Evolutionary conservation across 1,284 basidiomycete species (phyloP).

Genomic region (Apiotrichum siamense): DNA sequence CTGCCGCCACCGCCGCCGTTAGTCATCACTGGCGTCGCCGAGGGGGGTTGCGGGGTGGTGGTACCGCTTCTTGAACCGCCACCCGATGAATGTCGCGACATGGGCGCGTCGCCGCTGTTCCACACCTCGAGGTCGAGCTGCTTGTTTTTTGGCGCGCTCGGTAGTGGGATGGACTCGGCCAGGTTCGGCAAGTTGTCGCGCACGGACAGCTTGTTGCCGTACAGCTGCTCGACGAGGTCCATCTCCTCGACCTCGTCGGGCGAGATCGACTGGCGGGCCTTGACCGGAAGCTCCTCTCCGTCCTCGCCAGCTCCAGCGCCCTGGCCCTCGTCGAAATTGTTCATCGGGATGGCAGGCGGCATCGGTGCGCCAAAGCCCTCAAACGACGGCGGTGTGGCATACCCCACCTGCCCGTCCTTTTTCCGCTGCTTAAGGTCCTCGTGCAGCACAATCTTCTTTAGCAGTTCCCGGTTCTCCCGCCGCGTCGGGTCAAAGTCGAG

Average conservation of each 20-base stretch:
- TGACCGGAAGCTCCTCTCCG: not conserved
- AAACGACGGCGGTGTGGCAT: slow-evolving; percentile 1
- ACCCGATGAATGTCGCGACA: slow-evolving; percentile 22
- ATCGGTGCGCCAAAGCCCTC: slow-evolving; percentile 26
- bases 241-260: slow-evolving; percentile 70
- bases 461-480: slow-evolving; percentile 74
- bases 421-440: slow-evolving; percentile 52
- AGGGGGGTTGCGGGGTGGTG: not conserved
- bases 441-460: slow-evolving; percentile 75
- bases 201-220: slow-evolving; percentile 68
- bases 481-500: slow-evolving; percentile 87
- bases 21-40: not conserved
- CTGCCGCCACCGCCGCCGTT: slow-evolving; percentile 1
- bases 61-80: too few species aligned
- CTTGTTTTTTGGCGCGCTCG: slow-evolving; percentile 75
- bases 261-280: slow-evolving; percentile 12
- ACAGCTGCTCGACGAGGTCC: slow-evolving; percentile 89
- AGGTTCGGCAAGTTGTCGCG: slow-evolving; percentile 64
- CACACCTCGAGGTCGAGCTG: slow-evolving; percentile 78
- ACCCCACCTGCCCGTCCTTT: slow-evolving; percentile 18
- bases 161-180: slow-evolving; percentile 71
- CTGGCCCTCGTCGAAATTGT: not conserved
- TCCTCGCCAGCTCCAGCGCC: not conserved
- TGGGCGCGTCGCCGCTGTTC: slow-evolving; percentile 42
- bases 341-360: slow-evolving; percentile 14